Base-by-base conservation (phyloP, 345 rosid species). In the Anastatica hierochuntica region DNA sequence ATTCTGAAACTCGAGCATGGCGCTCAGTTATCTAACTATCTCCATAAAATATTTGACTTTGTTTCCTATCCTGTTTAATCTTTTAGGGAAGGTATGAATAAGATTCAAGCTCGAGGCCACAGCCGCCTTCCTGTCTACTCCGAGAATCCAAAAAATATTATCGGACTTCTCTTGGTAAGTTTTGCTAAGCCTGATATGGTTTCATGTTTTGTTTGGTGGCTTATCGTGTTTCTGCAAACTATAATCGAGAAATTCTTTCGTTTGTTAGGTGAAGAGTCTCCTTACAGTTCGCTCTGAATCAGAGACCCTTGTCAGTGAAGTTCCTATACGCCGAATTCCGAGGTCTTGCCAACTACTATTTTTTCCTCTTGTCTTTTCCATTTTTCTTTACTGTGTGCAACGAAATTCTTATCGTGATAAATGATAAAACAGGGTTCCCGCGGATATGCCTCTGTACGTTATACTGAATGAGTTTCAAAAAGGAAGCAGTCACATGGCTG, bases 401-500 rank as follows among this genome's bases (percentile, higher is more conserved):
- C 16, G 10, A 39, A 5, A 20, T 40, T 56, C 24, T 18, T 17
- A 11, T 11, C 13, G 11, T 35, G 58, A 13, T 34, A n/a, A 33
- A 41, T 65, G 34, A 44, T 35, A 65, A 18, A 42, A 50, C 79
- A 92, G 98, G 76, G 98, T 92, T 60, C 98, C 98, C 3, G 79
- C 85, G 49, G 86, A 92, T 76, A 92, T 92, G 96, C 98, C 98
- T 33, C 49, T 92, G 30, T 92, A 92, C 54, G 98, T 88, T 70
- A 92, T 92, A 55, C 71, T 92, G 53, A 92, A 92, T 15, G 98
- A 92, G 74, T 92, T 92, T 72, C 98, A 92, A 67, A 88, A 92
- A 73, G 98, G 98, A 10, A 92, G 98, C 76, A 92, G 98, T 73
- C 98, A 92, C 65, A 92, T 92, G 98, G 98, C 98, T 17, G 98